Base-by-base conservation (phyloP, 257 asterid genomes). In the Nicotiana paniculata region DNA sequence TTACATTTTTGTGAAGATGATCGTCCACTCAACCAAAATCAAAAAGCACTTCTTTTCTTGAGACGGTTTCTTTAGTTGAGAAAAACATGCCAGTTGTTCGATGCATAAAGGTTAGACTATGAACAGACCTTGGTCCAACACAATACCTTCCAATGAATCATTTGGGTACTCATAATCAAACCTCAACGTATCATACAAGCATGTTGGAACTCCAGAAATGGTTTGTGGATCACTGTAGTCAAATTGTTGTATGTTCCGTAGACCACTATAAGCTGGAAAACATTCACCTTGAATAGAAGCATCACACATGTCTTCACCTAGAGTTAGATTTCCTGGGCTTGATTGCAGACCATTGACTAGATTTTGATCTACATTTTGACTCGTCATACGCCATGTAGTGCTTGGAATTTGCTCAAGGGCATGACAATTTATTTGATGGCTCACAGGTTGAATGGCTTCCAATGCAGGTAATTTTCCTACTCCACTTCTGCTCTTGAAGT, bases 101-200 rank as follows among this genome's bases (percentile, higher is more conserved):
- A 28, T 39, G 79, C 24, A 64, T 80, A 6, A 80, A 39, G 66
- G 72, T 93, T 88, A 89, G 84, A 86, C 87, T 81, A 90, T 91
- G 79, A 79, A 93, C 53, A 95, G 86, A 84, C 97, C 96, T 84
- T 92, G 95, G 70, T 87, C 93, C 81, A 93, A 88, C 66, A 90
- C 93, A 83, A 92, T 88, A 84, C 90, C 91, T 43, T 93, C 95
- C 83, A 90, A 61, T 4, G 89, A 35, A 57, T 93, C 97, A 48
- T 69, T 81, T 10, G 88, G 88, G 82, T 86, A 85, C 88, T 89
- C 93, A 7, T 70, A 78, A 78, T 90, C 94, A 51, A 87, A 86
- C 89, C 65, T 91, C 80, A 88, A 70, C 8, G 90, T 33, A 80
- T 88, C 96, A 77, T 83, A 89, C 86, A 89, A 80, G 87, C 84